A percentile compares a stretch with the other conserved stretches of the same genome.
phyloP scores from a whole-genome alignment of 202 grass and related monocot species.

The Digitaria exilis region DNA sequence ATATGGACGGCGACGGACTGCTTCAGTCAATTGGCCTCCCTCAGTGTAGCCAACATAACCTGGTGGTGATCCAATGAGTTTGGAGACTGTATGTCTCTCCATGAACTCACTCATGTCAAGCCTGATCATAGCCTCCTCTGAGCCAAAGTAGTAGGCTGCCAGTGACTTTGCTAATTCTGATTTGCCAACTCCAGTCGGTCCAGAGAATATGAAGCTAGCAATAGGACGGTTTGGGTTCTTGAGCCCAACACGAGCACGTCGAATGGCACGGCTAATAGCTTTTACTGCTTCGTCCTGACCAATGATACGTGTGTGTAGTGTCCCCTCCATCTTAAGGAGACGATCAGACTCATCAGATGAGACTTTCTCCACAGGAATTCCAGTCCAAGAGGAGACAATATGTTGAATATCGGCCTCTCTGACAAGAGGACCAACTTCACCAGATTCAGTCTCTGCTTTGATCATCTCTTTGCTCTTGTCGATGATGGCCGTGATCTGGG shows the following conservation, averaged over 20 bases:
- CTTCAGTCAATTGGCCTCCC: slow-evolving; percentile 86
- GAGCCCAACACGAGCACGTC: slow-evolving; percentile 77
- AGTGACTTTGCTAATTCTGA: slow-evolving; percentile 86
- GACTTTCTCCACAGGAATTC: slow-evolving; percentile 88
- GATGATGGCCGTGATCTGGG: slow-evolving; percentile 67
- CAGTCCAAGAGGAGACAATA: slow-evolving; percentile 88
- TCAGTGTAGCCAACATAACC: slow-evolving; percentile 95
- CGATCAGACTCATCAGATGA: slow-evolving; percentile 81
- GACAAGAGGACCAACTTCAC: slow-evolving; percentile 69
- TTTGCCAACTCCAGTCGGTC: slow-evolving; percentile 90
- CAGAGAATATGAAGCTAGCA: slow-evolving; percentile 93
- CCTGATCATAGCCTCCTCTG: slow-evolving; percentile 89
- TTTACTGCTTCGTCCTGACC: slow-evolving; percentile 88
- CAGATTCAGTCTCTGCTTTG: slow-evolving; percentile 81
- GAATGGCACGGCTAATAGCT: slow-evolving; percentile 88
- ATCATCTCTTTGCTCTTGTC: slow-evolving; percentile 83
- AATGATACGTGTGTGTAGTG: slow-evolving; percentile 77
- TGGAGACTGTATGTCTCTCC: slow-evolving; percentile 88
- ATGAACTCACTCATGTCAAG: slow-evolving; percentile 98
- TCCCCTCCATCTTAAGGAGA: slow-evolving; percentile 93
- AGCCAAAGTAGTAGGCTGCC: slow-evolving; percentile 80
- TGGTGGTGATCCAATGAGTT: slow-evolving; percentile 87
- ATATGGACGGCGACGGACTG: slow-evolving; percentile 77
- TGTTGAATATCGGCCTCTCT: slow-evolving; percentile 85
- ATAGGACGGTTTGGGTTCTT: slow-evolving; percentile 87